Percentiles rank a stretch among this genome's conserved stretches.
Evolutionary conservation across 768 basidiomycete species (phyloP).

Genomic region (Leccinum longicurvipes): DNA sequence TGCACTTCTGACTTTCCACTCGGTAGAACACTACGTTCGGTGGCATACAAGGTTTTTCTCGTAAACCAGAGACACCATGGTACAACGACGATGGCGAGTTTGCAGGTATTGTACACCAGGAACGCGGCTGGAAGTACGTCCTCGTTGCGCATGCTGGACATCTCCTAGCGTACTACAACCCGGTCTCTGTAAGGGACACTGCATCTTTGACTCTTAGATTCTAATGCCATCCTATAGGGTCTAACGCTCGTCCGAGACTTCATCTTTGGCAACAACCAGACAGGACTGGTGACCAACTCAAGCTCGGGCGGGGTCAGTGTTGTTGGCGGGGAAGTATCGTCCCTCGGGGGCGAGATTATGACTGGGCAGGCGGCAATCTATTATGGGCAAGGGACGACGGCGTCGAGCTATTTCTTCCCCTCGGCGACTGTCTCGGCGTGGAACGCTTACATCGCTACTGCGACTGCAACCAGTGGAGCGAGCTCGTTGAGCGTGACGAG

Average conservation of each 20-base stretch:
- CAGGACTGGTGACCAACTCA: conserved; percentile 41
- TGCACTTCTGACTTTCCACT: neutral
- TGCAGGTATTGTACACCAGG: conserved; percentile 72
- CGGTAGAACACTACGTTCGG: conserved; percentile 76
- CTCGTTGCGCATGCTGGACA: conserved; percentile 39
- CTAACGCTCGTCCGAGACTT: conserved; percentile 62
- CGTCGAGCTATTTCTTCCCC: conserved; percentile 53
- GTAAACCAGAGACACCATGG: conserved; percentile 67
- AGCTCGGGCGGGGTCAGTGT: conserved; percentile 28
- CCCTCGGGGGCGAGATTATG: conserved; percentile 44
- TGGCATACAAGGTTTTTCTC: conserved; percentile 70
- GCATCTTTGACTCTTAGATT: neutral
- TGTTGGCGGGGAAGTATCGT: conserved; percentile 48
- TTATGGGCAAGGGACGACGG: conserved; percentile 46
- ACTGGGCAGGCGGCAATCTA: conserved; percentile 54
- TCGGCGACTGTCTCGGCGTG: conserved; percentile 56
- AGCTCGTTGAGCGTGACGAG: neutral
- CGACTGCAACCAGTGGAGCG: neutral
- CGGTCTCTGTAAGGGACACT: conserved; percentile 40
- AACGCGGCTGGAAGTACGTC: conserved; percentile 54
- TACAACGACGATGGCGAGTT: conserved; percentile 51
- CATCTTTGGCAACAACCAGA: conserved; percentile 57
- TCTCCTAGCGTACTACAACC: conserved; percentile 33
- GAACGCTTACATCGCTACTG: conserved; percentile 42
- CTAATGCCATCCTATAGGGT: conserved; percentile 38